Conservation (phyloP, 1,284 basidiomycete species). For the Irpex sp. region DNA sequence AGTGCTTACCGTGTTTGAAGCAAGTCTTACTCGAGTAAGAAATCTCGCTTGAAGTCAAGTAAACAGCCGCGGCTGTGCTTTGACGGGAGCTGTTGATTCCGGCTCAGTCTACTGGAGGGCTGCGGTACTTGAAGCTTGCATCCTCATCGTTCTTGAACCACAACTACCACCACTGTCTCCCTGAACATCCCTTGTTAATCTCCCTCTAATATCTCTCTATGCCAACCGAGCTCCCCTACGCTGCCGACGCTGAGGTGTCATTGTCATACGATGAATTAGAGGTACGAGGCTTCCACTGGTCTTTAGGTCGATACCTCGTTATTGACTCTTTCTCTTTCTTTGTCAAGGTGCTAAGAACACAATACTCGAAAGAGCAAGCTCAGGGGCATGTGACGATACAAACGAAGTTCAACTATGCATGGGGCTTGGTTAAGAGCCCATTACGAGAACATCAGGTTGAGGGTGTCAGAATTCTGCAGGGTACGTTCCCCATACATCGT, state of each 20-base stretch:
- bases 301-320: background rate
- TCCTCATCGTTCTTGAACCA: background rate
- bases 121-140: background rate
- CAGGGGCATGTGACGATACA: slow-evolving; percentile 93
- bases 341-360: slow-evolving; percentile 80
- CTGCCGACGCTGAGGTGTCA: slow-evolving; percentile 93
- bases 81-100: background rate
- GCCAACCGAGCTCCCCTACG: slow-evolving; percentile 93
- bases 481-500: slow-evolving; percentile 49
- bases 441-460: slow-evolving; percentile 87
- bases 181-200: background rate
- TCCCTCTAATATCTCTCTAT: slow-evolving; percentile 39
- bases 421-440: slow-evolving; percentile 94
- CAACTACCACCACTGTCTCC: background rate
- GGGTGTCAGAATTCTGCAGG: slow-evolving; percentile 93
- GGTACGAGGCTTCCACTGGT: slow-evolving; percentile 48
- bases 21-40: background rate
- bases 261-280: slow-evolving; percentile 92
- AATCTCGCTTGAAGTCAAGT: background rate
- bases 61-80: background rate
- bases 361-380: slow-evolving; percentile 90
- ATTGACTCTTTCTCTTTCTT: background rate
- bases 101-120: background rate
- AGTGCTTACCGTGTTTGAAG: background rate
- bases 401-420: slow-evolving; percentile 98